Conservation (phyloP, 1,284 basidiomycete species). For the Ganoderma lucidum region DNA sequence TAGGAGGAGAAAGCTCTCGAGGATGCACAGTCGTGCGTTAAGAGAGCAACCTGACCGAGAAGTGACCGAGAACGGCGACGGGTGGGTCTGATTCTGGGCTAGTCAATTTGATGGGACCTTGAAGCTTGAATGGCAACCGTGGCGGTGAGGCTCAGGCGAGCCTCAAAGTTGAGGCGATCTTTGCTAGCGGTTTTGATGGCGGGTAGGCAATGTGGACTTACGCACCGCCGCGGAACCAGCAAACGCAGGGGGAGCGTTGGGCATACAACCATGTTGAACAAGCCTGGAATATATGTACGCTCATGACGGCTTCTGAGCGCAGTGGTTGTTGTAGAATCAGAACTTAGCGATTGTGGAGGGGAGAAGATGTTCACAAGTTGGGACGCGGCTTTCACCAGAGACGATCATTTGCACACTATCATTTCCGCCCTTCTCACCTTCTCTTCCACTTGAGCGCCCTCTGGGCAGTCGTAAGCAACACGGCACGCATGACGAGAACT, state of each 20-base stretch:
- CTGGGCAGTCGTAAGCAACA: neutral
- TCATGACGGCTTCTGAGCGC: neutral
- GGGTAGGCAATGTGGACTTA: neutral
- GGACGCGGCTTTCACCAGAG: neutral
- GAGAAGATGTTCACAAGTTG: neutral
- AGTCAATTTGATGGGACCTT: conserved; percentile 3
- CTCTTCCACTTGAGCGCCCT: neutral
- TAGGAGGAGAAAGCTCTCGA: conserved; percentile 18
- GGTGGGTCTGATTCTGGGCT: neutral
- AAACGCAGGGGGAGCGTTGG: no score
- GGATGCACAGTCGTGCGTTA: conserved; percentile 19
- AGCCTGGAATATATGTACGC: neutral
- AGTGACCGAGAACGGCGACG: conserved; percentile 4
- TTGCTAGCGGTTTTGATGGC: conserved; percentile 27
- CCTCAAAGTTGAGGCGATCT: conserved; percentile 10
- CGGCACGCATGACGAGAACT: neutral
- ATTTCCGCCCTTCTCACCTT: neutral
- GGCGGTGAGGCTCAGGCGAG: conserved; percentile 15
- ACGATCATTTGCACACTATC: neutral
- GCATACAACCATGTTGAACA: no score
- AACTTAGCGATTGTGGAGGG: no score
- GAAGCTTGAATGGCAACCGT: conserved; percentile 20
- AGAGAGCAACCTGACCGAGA: conserved; percentile 13
- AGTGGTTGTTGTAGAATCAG: neutral
- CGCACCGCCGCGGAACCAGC: neutral